phyloP scores from a whole-genome alignment of 1,284 basidiomycete species.

The Apiotrichum brassicae region DNA sequence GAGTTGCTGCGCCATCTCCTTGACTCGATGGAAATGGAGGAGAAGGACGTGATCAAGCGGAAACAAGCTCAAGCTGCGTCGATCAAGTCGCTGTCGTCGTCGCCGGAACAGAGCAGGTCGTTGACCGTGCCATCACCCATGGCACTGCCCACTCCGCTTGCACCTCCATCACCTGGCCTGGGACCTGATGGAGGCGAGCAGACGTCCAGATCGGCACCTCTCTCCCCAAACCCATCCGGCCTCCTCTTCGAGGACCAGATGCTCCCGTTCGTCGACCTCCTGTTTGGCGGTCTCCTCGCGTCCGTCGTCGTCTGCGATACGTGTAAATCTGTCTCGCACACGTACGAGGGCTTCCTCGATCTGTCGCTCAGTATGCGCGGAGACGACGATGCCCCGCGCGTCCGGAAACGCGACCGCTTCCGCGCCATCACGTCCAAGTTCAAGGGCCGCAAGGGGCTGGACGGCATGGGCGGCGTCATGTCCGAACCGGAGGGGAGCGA shows the following conservation, averaged over 20 bases:
- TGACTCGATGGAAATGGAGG: slow-evolving; percentile 93
- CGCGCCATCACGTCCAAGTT: slow-evolving; percentile 51
- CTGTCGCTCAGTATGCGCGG: slow-evolving; percentile 76
- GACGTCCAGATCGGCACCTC: no score
- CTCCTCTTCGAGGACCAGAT: slow-evolving; percentile 32
- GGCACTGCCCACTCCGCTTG: no score
- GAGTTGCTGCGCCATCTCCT: slow-evolving; percentile 82
- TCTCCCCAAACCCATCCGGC: not conserved
- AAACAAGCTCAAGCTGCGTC: not conserved
- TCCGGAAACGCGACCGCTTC: slow-evolving; percentile 57
- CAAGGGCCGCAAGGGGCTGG: slow-evolving; percentile 49
- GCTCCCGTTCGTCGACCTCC: slow-evolving; percentile 72
- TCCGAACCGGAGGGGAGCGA: slow-evolving; percentile 39
- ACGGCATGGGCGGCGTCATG: slow-evolving; percentile 12
- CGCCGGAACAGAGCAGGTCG: no score
- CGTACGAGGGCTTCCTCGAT: slow-evolving; percentile 89
- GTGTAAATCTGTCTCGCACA: slow-evolving; percentile 78
- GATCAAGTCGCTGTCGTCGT: no score
- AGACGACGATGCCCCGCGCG: slow-evolving; percentile 9
- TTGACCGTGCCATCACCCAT: no score
- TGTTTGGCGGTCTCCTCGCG: slow-evolving; percentile 80
- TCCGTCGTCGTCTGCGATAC: slow-evolving; percentile 88
- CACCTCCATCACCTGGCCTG: not conserved
- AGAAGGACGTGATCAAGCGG: slow-evolving; percentile 65
- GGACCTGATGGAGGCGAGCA: no score